Conservation (phyloP, 2,329 filamentous ascomycete species). For the Clathrospora elynae region DNA sequence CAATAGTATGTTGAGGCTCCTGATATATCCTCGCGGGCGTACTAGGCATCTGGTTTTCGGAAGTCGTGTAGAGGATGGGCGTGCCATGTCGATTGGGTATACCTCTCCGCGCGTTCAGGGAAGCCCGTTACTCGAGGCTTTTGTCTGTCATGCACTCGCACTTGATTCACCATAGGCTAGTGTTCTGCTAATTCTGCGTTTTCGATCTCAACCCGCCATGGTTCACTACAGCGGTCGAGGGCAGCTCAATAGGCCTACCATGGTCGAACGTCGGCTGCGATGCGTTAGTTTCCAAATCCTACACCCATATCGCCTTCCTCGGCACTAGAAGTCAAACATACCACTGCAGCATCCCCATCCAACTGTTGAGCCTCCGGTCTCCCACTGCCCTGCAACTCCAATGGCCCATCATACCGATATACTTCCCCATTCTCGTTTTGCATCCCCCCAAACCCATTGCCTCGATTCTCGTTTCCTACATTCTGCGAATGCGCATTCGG, state of each 20-base stretch:
- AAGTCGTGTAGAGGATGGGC: too few species aligned
- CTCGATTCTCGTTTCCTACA: too few species aligned
- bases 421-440: neutral
- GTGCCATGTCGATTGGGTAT: too few species aligned
- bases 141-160: too few species aligned
- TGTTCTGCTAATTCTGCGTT: neutral
- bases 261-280: conserved; percentile 11
- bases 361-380: conserved; percentile 10
- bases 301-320: too few species aligned
- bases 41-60: too few species aligned
- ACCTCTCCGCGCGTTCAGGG: too few species aligned
- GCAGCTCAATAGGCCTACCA: conserved; percentile 16
- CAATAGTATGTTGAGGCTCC: too few species aligned
- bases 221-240: conserved; percentile 2
- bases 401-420: conserved; percentile 5
- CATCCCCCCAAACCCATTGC: neutral
- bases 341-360: conserved; percentile 12
- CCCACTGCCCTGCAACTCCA: conserved; percentile 15
- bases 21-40: too few species aligned
- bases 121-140: too few species aligned
- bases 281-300: neutral
- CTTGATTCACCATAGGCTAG: too few species aligned
- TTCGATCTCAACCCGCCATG: neutral
- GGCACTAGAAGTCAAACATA: neutral
- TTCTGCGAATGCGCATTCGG: neutral